Percentiles rank a stretch among this genome's conserved stretches.
phyloP scores from a whole-genome alignment of 441 rosid genomes.

The Pelargonium cotyledonis region DNA sequence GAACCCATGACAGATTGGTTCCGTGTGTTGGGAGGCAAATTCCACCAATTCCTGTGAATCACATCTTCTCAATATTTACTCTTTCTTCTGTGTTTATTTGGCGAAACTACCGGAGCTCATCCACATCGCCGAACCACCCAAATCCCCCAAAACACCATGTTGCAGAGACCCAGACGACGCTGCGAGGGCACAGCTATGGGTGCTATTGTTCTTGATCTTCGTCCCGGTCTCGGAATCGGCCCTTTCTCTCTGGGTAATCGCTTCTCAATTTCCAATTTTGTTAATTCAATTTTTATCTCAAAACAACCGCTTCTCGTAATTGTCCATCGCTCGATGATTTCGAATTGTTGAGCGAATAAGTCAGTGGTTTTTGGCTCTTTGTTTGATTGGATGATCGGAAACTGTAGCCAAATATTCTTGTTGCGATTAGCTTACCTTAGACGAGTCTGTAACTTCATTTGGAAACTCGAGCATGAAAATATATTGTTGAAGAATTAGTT shows the following conservation, averaged over 20 bases:
- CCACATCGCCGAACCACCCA: neutral
- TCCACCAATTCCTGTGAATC: neutral
- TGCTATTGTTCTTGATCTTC: slow-evolving; percentile 85
- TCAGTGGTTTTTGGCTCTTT: neutral
- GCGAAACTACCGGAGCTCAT: slow-evolving; percentile 19
- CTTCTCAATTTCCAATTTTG: neutral
- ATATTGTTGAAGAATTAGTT: neutral
- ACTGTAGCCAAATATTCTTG: neutral
- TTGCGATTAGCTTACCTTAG: neutral
- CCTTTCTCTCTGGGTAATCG: slow-evolving; percentile 74
- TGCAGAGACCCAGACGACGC: slow-evolving; percentile 70
- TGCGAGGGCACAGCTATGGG: slow-evolving; percentile 99
- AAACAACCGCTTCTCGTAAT: neutral
- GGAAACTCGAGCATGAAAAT: neutral
- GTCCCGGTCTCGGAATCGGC: slow-evolving; percentile 87
- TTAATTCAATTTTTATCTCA: neutral
- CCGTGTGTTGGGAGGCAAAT: slow-evolving; percentile 6
- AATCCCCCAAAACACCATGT: slow-evolving; percentile 24
- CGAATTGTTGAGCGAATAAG: too few relatives aligned
- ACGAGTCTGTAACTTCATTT: neutral
- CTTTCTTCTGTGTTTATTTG: neutral
- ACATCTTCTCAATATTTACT: neutral
- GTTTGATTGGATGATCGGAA: neutral
- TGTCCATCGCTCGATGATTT: too few relatives aligned
- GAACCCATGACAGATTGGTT: neutral